Conservation (phyloP, 2,329 filamentous ascomycete genomes). For the Penicillium sp. region DNA sequence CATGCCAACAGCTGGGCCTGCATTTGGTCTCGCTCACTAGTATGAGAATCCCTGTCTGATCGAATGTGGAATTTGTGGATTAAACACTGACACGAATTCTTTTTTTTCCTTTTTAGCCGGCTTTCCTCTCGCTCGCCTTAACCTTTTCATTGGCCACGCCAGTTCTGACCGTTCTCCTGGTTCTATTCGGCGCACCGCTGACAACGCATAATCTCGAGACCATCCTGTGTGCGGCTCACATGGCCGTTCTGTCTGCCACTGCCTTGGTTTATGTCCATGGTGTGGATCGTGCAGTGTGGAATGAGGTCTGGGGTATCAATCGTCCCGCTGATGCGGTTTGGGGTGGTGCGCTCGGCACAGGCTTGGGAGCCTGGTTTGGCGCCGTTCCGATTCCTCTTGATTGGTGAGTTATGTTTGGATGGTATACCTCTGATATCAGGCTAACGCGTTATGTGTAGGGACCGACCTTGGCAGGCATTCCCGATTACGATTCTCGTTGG, state of each 20-base stretch:
- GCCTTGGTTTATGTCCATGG: constrained; percentile 84
- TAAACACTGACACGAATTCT: background rate
- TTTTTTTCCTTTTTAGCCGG: constrained; percentile 51
- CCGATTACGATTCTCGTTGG: constrained; percentile 87
- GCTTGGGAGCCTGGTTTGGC: constrained; percentile 84
- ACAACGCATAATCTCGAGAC: constrained; percentile 78
- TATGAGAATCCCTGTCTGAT: constrained; percentile 14
- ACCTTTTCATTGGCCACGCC: constrained; percentile 53
- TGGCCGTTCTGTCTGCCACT: constrained; percentile 72
- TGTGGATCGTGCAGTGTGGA: constrained; percentile 68
- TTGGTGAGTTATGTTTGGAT: constrained; percentile 57
- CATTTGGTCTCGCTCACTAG: constrained; percentile 27
- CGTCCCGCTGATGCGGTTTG: constrained; percentile 79
- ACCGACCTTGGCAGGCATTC: constrained; percentile 98
- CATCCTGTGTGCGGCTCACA: constrained; percentile 72
- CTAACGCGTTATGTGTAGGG: constrained; percentile 46
- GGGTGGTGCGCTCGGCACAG: constrained; percentile 72
- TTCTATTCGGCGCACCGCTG: constrained; percentile 89
- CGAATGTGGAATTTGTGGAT: background rate
- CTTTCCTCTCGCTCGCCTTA: constrained; percentile 63
- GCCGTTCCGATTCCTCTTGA: constrained; percentile 94
- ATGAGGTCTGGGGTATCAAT: constrained; percentile 62
- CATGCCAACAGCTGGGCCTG: constrained; percentile 13
- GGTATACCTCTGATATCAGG: background rate
- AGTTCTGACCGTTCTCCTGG: constrained; percentile 58